A percentile compares a stretch with the other conserved stretches of the same genome.
These are phyloP conservation scores for Lepiota brunneoincarnata DNA, from an alignment of 768 basidiomycete species.

Conservation along the genomic window DNA sequence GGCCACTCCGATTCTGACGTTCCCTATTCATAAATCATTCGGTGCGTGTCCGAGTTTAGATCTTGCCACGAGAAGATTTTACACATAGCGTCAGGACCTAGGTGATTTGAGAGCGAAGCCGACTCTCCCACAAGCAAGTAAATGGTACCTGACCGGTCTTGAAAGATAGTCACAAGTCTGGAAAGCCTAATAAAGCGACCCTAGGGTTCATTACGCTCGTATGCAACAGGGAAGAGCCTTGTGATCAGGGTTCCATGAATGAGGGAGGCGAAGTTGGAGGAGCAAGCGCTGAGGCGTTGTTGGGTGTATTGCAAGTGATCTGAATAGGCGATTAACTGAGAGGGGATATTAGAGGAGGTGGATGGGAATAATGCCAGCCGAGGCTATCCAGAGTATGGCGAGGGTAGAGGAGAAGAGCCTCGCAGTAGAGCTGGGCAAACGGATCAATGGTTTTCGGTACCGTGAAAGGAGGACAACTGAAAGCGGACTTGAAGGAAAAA, in stretches of 20 bases:
- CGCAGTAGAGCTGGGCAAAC: background rate
- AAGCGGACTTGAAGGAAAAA: background rate
- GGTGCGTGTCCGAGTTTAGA: conserved; percentile 10
- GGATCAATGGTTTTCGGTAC: conserved; percentile 10
- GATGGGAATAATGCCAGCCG: background rate
- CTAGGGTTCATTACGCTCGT: conserved; percentile 10
- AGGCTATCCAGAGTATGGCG: background rate
- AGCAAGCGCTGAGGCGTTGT: background rate
- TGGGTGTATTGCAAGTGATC: background rate
- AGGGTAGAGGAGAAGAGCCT: background rate
- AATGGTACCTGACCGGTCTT: conserved; percentile 10
- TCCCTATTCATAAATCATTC: conserved; percentile 13
- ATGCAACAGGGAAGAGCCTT: conserved; percentile 4
- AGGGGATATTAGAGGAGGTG: background rate
- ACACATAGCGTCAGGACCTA: conserved; percentile 6
- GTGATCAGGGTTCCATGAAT: conserved; percentile 1
- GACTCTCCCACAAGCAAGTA: conserved; percentile 10
- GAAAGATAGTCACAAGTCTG: conserved; percentile 11
- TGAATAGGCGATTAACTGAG: background rate
- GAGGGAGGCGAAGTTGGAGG: background rate
- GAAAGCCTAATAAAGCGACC: conserved; percentile 12
- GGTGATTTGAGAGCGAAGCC: conserved; percentile 7
- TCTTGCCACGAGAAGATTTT: conserved; percentile 9
- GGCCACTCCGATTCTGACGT: conserved; percentile 9
- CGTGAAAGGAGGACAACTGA: background rate